A percentile compares a stretch with the other conserved stretches of the same genome.
phyloP scores from a whole-genome alignment of 73 alveolate genomes.

The Vitrella brassicaformis region DNA sequence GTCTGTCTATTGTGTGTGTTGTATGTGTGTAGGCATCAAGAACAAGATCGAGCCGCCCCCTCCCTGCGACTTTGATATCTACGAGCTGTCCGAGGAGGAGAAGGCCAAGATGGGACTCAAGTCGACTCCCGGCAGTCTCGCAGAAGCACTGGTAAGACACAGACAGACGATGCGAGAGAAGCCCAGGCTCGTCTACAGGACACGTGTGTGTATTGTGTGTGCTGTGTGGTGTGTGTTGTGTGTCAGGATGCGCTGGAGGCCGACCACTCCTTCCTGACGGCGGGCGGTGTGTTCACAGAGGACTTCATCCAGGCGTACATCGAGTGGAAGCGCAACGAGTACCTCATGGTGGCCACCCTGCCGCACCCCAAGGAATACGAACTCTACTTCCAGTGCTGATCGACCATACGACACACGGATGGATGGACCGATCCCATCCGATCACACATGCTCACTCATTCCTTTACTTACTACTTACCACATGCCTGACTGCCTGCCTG shows the following conservation, averaged over 20 bases:
- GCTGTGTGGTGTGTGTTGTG: not conserved
- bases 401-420: no score
- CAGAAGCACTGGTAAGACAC: not conserved
- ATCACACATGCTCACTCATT: no score
- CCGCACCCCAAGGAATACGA: not conserved
- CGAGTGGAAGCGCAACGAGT: not conserved
- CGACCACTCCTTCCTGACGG: not conserved
- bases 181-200: not conserved
- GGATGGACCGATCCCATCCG: no score
- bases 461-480: no score
- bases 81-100: not conserved
- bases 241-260: not conserved
- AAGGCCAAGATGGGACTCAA: not conserved
- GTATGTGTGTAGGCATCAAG: no score
- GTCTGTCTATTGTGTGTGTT: no score
- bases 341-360: not conserved
- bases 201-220: no score
- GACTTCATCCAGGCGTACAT: not conserved
- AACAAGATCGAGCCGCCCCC: not conserved
- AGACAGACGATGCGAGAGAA: not conserved
- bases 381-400: not conserved
- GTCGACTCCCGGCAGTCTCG: not conserved
- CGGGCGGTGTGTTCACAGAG: not conserved
- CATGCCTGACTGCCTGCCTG: no score
- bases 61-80: not conserved